Evolutionary conservation across 1,284 basidiomycete species (phyloP), one percentile per base, ranked within the genome.

Genomic region (Pseudozyma thailandica): DNA sequence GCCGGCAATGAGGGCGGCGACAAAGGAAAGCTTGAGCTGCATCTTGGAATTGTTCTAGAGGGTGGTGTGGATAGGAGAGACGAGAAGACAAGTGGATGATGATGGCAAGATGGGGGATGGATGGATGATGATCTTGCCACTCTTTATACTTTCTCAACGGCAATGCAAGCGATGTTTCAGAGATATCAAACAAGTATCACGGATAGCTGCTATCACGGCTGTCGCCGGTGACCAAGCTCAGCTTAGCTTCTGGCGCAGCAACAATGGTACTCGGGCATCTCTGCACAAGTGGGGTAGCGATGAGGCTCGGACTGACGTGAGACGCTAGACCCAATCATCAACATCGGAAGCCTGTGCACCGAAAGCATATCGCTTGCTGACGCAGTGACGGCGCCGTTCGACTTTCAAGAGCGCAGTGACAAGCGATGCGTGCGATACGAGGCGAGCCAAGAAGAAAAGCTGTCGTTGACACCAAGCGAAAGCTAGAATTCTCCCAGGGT

Each of bases 21-120:
- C 69, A 26, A 74, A 66, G 44, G 74, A 66, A 18, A 77, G 71
- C 64, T 66, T 63, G 58, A 78, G 64, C 64, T 78, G 74, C 75
- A 78, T 78, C n/a, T 50, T 49, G 53, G 41, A 16, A 4, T 26
- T 38, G n/a, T 42, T 10, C 5, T 16, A 26, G n/a, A 37, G 2
- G 45, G 38, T 37, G 44, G 39, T 33, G 25, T 18, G 9, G n/a
- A n/a, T 43, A 41, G 18, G 41, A 43, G n/a, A 31, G 26, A 23
- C 16, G 35, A 48, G 28, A 38, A 43, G 45, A 2, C 18, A 31
- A 20, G 25, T 50, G 37, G 35, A 25, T 39, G 42, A 39, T 54
- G 58, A 44, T 39, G 43, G 33, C n/a, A n/a, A 45, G 39, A 47
- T 20, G 16, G 8, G 37, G 16, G 27, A 3, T 23, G 44, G 31